Evolutionary conservation across 441 rosid genomes (phyloP), one percentile per base, ranked within the genome.

Genomic region (Capsella rubella): DNA sequence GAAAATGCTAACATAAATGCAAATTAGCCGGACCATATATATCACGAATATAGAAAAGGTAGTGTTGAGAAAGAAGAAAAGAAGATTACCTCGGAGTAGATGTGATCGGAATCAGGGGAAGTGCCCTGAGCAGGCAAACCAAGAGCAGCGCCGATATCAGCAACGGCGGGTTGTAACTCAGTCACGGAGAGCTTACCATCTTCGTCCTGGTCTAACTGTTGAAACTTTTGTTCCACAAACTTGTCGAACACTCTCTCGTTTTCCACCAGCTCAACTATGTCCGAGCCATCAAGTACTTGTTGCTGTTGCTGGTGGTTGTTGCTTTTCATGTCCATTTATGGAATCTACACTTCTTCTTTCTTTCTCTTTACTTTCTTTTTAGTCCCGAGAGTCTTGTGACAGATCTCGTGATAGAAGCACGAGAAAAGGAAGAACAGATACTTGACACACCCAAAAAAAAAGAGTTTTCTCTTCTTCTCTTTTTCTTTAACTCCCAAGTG

Each of bases 121-220:
- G 92, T 74, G 34, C 97, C 97, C 58, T 92, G 94, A 77, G 87
- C 66, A 64, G 97, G 95, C 81, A 95, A 84, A 76, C 98, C 97
- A 66, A 95, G 92, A 12, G 96, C 95, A 51, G 91, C 93, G 62
- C 99, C 96, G 67, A 92, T 89, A 82, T 91, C 97, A 73, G 92
- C 91, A 71, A 92, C 97, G 81, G 93, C 98, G 25, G 98, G 98
- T 50, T 88, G 80, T 55, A 95, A 87, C 78, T 95, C 98, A 28
- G 81, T 86, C 73, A 91, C 85, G 14, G 98, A 93, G 64, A 90
- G 91, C 52, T 82, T 81, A 52, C 94, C 96, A 79, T 93, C 98
- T 43, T 64, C 80, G 80, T 88, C 97, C 16, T 49, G 83, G 52
- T 95, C 96, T 15, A 95, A 80, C 72, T 88, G 89, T 29, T 87